A percentile compares a stretch with the other conserved stretches of the same genome.
Evolutionary conservation across 352 stramenopile genomes (phyloP).

Genomic region (Phytophthora podocarpi): DNA sequence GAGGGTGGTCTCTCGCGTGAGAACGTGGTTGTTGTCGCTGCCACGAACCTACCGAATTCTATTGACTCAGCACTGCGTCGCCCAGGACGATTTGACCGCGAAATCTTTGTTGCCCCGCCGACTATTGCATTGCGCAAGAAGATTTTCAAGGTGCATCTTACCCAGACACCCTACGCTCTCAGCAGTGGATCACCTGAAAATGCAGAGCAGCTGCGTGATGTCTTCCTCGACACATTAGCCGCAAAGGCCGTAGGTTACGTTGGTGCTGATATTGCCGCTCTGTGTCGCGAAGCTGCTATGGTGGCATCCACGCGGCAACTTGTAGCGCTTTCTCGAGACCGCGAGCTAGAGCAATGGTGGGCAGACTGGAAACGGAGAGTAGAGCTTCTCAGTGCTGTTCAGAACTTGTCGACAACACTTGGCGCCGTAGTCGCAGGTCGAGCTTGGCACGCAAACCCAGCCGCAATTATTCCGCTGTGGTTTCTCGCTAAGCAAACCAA

Average conservation of each 20-base stretch:
- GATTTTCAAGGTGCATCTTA: conserved; percentile 73
- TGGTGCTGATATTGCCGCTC: conserved; percentile 76
- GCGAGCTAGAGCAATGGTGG: conserved; percentile 68
- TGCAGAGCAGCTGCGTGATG: conserved; percentile 18
- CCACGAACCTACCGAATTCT: conserved; percentile 94
- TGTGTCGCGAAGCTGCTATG: conserved; percentile 78
- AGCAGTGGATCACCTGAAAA: conserved; percentile 9
- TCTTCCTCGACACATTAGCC: conserved; percentile 48
- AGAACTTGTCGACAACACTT: conserved; percentile 35
- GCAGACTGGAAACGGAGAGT: conserved; percentile 53
- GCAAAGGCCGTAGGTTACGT: conserved; percentile 75
- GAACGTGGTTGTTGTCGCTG: conserved; percentile 94
- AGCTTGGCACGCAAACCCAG: conserved; percentile 63
- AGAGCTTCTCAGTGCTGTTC: conserved; percentile 34
- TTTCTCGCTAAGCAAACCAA: conserved; percentile 53
- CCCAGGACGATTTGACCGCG: conserved; percentile 81
- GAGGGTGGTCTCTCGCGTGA: conserved; percentile 53
- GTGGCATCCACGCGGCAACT: conserved; percentile 69
- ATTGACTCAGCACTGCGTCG: conserved; percentile 86
- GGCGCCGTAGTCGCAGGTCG: conserved; percentile 49
- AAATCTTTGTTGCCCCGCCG: conserved; percentile 70
- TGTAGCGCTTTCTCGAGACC: conserved; percentile 54
- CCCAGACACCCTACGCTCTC: conserved; percentile 46
- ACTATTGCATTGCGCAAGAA: conserved; percentile 41
- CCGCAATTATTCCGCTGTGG: conserved; percentile 76